A percentile compares a stretch with the other conserved stretches of the same genome.
phyloP scores from a whole-genome alignment of 208 protist species.

The Trypanosoma conorhini region DNA sequence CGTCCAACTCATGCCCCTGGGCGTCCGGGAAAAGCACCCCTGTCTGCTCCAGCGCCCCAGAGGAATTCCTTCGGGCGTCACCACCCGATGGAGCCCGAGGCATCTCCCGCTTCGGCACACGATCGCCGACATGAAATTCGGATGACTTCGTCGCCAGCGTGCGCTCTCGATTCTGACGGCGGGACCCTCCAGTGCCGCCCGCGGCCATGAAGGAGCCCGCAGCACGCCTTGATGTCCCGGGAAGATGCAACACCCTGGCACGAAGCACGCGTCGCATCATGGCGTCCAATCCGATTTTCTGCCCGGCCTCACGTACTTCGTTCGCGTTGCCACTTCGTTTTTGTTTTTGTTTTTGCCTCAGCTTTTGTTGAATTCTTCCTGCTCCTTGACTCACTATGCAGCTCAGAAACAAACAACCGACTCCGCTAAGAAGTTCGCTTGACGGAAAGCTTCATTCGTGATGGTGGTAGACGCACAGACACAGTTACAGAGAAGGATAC shows the following conservation, averaged over 20 bases:
- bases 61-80: background rate
- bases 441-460: background rate
- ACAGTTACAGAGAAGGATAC: background rate
- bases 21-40: constrained; percentile 35
- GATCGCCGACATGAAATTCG: background rate
- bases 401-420: background rate
- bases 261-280: constrained; percentile 33
- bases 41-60: background rate
- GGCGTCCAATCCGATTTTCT: background rate
- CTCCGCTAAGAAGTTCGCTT: background rate
- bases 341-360: background rate
- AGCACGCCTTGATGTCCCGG: background rate
- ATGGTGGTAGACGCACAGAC: background rate
- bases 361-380: constrained; percentile 3
- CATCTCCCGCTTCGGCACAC: background rate
- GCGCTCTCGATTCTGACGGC: constrained; percentile 5
- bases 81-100: background rate
- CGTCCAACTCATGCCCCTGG: constrained; percentile 19
- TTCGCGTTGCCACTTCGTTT: background rate
- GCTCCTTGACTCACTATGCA: background rate
- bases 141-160: background rate
- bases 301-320: background rate
- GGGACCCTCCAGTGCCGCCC: background rate
- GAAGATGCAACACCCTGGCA: background rate
- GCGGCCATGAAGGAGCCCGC: constrained; percentile 9